Base-by-base conservation (phyloP, 345 rosid genomes). In the Psidium guajava region DNA sequence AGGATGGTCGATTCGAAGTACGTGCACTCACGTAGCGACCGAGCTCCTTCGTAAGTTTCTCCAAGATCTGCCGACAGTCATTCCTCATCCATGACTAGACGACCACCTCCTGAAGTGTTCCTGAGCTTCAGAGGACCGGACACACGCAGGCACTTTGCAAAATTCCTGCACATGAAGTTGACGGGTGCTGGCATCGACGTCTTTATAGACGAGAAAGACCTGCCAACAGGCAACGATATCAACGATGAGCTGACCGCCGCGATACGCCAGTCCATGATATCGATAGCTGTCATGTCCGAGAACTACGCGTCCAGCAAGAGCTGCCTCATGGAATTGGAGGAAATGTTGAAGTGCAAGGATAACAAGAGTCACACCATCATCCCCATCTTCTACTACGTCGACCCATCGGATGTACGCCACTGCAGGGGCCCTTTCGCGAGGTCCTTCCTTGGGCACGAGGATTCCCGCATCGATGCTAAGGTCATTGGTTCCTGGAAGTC, bases 31-130 rank as follows among this genome's bases (percentile, higher is more conserved):
- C 69, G 4, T 25, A n/a, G 18, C 6, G 69, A 58, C 32, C 32
- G 8, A 58, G 16, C 32, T n/a, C 69, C 69, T n/a, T 25, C 27
- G 27, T 2, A 0, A 15, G 16, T 25, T 58, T 25, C 27, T 15
- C 12, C 7, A 58, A 58, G 1, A 5, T 58, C 32, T n/a, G 58
- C 9, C 3, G 6, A 11, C n/a, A 55, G 24, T 55, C 58, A 8
- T 55, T 55, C 9, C 20, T 59, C 20, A 14, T 27, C 40, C 1
- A 0, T 0, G 20, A 11, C 40, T 13, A 0, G 0, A 59, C 20
- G 0, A 18, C 20, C 1, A 27, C 0, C 0, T 18, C n/a, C 69
- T 1, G 61, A 84, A 11, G 85, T 84, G 13, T 84, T 84, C 61
- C 9, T 84, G 21, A 69, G 85, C 5, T 84, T 0, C 51, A 28